Evolutionary conservation across 208 protist species (phyloP).

Genomic region (Balamuthia mandrillaris): DNA sequence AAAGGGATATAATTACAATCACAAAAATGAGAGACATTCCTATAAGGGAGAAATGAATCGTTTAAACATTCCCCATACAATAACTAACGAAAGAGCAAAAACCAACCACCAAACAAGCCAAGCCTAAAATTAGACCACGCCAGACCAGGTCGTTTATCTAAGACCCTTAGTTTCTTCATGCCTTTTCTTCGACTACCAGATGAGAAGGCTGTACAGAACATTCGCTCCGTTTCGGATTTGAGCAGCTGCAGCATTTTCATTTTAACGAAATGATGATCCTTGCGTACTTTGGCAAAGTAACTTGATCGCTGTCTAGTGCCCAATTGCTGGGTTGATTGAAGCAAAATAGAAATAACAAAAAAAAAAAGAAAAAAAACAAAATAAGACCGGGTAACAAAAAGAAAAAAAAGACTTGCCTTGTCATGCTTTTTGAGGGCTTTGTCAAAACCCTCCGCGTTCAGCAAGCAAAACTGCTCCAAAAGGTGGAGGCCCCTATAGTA

Average conservation of each 20-base stretch:
- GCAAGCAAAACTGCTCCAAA: neutral
- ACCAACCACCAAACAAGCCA: neutral
- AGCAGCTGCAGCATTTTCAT: neutral
- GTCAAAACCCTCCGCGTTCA: neutral
- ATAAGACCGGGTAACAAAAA: neutral
- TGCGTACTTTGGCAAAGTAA: neutral
- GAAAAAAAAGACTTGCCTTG: neutral
- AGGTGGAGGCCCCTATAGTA: neutral
- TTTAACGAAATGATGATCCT: neutral
- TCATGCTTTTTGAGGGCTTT: neutral
- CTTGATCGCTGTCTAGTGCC: neutral
- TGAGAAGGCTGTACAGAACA: neutral
- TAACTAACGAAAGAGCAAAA: neutral
- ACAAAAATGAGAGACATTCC: neutral
- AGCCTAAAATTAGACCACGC: neutral
- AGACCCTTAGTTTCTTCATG: neutral
- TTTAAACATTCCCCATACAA: too few relatives aligned
- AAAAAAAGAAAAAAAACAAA: too few relatives aligned
- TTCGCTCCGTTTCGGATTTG: neutral
- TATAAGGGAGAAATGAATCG: neutral
- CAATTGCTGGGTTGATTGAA: neutral
- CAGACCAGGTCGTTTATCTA: too few relatives aligned
- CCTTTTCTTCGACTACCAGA: neutral
- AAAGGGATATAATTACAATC: neutral
- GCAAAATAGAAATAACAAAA: neutral